Evolutionary conservation across 352 stramenopile genomes (phyloP).

Genomic region (Phytopythium sindhum): DNA sequence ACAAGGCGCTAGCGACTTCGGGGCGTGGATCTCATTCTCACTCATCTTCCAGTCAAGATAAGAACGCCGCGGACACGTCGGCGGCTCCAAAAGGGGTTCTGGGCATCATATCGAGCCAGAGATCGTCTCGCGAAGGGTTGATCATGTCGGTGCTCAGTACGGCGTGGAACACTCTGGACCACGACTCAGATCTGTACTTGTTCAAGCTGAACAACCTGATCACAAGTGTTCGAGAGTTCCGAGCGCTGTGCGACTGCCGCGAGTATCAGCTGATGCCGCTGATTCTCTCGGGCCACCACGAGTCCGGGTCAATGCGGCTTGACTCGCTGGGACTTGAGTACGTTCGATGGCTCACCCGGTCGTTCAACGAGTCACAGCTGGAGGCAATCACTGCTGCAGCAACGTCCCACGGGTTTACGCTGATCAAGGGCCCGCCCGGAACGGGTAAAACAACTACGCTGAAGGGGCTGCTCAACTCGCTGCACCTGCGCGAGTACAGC

Average conservation of each 20-base stretch:
- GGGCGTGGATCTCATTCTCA: constrained; percentile 5
- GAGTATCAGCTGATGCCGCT: constrained; percentile 72
- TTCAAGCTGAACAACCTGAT: constrained; percentile 89
- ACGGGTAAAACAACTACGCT: constrained; percentile 93
- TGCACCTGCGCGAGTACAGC: constrained; percentile 92
- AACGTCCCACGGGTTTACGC: constrained; percentile 86
- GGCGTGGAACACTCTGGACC: constrained; percentile 47
- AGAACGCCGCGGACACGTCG: neutral
- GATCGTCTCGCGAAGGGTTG: constrained; percentile 67
- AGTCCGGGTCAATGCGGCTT: constrained; percentile 69
- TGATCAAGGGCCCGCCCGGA: constrained; percentile 89
- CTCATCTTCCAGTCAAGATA: neutral
- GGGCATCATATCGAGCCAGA: constrained; percentile 70
- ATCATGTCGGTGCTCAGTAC: constrained; percentile 59
- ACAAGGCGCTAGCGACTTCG: constrained; percentile 23
- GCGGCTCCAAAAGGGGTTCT: constrained; percentile 45
- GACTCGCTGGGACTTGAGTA: constrained; percentile 81
- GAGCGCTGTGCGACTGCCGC: constrained; percentile 79
- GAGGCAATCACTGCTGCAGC: constrained; percentile 87
- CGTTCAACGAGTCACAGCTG: constrained; percentile 89
- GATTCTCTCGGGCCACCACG: constrained; percentile 69
- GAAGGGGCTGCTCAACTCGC: constrained; percentile 88
- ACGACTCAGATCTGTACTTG: constrained; percentile 49
- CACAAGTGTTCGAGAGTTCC: constrained; percentile 86
- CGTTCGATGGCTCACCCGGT: constrained; percentile 69